A percentile compares a stretch with the other conserved stretches of the same genome.
phyloP scores from a whole-genome alignment of 768 basidiomycete species.

The Lyophyllum decastes region DNA sequence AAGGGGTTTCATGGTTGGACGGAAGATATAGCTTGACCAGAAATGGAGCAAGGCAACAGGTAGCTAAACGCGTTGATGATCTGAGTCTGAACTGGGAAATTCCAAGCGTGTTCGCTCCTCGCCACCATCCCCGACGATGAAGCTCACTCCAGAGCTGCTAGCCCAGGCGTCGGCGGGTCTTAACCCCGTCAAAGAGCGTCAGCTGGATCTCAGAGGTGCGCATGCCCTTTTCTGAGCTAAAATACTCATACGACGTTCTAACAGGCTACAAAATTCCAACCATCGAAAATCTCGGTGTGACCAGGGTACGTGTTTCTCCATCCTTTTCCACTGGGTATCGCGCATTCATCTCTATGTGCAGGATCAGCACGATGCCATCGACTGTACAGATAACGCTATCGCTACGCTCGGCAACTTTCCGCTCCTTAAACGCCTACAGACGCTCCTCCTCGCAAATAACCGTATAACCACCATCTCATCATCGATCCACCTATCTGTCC shows the following conservation, averaged over 20 bases:
- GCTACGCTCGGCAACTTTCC: conserved; percentile 82
- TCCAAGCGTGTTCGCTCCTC: conserved; percentile 22
- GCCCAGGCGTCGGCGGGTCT: conserved; percentile 77
- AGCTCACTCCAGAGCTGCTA: conserved; percentile 93
- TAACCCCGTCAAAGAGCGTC: conserved; percentile 85
- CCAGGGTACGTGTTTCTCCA: conserved; percentile 56
- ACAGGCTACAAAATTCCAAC: conserved; percentile 91
- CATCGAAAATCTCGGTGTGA: conserved; percentile 96
- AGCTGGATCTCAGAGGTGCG: conserved; percentile 88
- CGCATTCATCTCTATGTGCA: conserved; percentile 29
- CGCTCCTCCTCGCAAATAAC: conserved; percentile 88
- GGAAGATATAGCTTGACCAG: conserved; percentile 19
- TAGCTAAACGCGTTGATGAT: conserved; percentile 31
- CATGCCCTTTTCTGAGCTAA: conserved; percentile 11
- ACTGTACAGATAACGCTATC: conserved; percentile 92
- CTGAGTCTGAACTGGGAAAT: conserved; percentile 41
- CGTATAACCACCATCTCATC: conserved; percentile 82
- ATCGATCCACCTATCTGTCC: conserved; percentile 79
- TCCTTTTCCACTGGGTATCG: conserved; percentile 15
- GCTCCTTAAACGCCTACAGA: conserved; percentile 79
- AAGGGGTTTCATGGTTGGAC: conserved; percentile 57
- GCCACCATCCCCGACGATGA: conserved; percentile 54
- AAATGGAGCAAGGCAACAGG: conserved; percentile 11
- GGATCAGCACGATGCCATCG: conserved; percentile 94
- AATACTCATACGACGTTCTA: conserved; percentile 23